Evolutionary conservation across 176 grass and related monocot genomes (phyloP).

Genomic region (Oryza coarctata): DNA sequence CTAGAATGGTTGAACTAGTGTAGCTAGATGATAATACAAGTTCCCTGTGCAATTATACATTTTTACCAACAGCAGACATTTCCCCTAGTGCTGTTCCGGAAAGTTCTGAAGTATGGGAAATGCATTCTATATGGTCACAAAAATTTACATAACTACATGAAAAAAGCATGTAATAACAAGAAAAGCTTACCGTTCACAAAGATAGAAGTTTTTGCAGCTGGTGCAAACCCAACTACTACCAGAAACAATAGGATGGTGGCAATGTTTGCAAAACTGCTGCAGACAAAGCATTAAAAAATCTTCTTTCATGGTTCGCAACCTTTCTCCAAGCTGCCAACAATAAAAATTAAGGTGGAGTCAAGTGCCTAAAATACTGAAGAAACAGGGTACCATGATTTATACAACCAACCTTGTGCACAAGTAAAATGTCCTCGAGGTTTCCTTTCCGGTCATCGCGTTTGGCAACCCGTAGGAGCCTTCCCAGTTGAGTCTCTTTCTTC

Average conservation of each 20-base stretch:
- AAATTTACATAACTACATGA: not conserved
- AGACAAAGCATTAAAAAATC: slow-evolving; percentile 90
- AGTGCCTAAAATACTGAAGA: slow-evolving; percentile 14
- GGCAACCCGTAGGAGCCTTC: slow-evolving; percentile 72
- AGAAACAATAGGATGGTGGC: slow-evolving; percentile 60
- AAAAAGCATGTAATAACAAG: slow-evolving; percentile 7
- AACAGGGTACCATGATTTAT: not conserved
- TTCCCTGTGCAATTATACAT: not conserved
- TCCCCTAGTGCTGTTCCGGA: not conserved
- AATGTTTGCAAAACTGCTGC: slow-evolving; percentile 87
- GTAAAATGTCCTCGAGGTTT: slow-evolving; percentile 75
- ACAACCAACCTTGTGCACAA: slow-evolving; percentile 68
- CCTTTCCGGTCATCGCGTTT: slow-evolving; percentile 73
- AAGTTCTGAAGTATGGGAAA: not conserved
- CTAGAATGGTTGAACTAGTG: not conserved
- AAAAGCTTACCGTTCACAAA: slow-evolving; percentile 79
- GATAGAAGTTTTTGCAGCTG: slow-evolving; percentile 81
- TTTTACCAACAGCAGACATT: slow-evolving; percentile 1
- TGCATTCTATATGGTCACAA: not conserved
- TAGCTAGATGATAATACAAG: not conserved
- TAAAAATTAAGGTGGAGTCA: slow-evolving; percentile 28
- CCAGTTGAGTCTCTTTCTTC: slow-evolving; percentile 68
- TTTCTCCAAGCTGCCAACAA: slow-evolving; percentile 77
- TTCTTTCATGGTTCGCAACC: slow-evolving; percentile 81
- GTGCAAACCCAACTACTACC: slow-evolving; percentile 77